Conservation (phyloP, 495 filamentous ascomycete genomes). For the Chaetomium tenue region DNA sequence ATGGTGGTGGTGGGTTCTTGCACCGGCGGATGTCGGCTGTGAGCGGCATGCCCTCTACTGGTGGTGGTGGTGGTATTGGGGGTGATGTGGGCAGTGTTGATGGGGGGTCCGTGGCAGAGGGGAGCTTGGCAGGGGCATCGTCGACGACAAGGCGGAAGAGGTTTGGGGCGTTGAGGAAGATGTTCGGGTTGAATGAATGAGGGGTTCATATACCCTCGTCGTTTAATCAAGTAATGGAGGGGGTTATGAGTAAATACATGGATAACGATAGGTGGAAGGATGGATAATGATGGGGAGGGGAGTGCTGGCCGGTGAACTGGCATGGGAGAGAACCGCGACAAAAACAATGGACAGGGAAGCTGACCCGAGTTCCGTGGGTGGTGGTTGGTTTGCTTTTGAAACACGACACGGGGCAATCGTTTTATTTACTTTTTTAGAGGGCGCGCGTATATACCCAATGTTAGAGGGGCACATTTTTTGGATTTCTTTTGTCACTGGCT, state of each 20-base stretch:
- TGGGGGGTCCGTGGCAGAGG: slow-evolving; percentile 23
- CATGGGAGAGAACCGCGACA: neutral
- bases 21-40: slow-evolving; percentile 23
- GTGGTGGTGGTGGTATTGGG: neutral
- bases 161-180: slow-evolving; percentile 54
- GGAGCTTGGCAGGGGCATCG: slow-evolving; percentile 23
- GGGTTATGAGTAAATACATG: no score
- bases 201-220: no score
- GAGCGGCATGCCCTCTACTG: neutral
- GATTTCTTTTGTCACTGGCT: neutral
- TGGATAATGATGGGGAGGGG: neutral
- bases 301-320: neutral
- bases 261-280: no score
- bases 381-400: no score
- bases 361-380: no score
- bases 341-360: no score
- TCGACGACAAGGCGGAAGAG: slow-evolving; percentile 60
- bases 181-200: slow-evolving; percentile 55
- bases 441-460: slow-evolving; percentile 9
- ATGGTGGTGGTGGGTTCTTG: slow-evolving; percentile 6
- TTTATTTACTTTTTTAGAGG: neutral
- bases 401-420: neutral
- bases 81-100: slow-evolving; percentile 17
- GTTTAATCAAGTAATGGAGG: neutral
- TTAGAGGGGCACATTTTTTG: slow-evolving; percentile 2